Base-by-base conservation (phyloP, 1,139 yeast genomes). In the Arxiozyma slooffiae region DNA sequence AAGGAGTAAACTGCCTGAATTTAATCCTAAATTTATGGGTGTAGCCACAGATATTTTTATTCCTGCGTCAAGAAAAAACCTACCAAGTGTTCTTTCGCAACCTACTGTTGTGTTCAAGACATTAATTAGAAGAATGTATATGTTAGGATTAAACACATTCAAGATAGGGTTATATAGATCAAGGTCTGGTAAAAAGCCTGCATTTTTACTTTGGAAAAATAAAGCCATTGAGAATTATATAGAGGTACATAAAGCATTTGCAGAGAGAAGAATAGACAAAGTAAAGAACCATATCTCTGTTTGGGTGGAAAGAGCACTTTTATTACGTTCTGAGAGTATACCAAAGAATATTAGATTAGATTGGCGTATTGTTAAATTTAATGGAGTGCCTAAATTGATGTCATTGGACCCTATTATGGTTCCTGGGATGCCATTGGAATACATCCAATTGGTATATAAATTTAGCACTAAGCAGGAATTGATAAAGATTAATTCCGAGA, bases 351-450 rank as follows among this genome's bases (percentile, higher is more conserved):
- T 79, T 41, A 75, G 76, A 53, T 71, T 87, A 54, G 79, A 78
- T 50, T 89, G 97, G 97, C 84, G 85, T 60, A 73, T 89, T 50
- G 69, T 81, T 41, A 79, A 82, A 55, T 80, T 88, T 61, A 84
- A 80, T 57, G 71, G 75, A 34, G 77, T 80, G 50, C 97, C 97
- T 38, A 85, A 82, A 66, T 73, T 88, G 41, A 74, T 85, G 48
- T 75, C 82, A 3, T 78, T 88, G 60, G 94, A 63, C 79, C 89
- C 80, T 60, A 76, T 67, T 76, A 81, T 73, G 82, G 78, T 70
- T 59, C 85, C 76, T 5, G 78, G 77, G 23, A 67, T 68, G 52
- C 80, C 87, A 16, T 72, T 85, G 41, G 79, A 81, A 50, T 80
- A 75, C 59, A 76, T 85, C 39, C 95, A 88, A 71, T 74, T 86